Evolutionary conservation across 192 early-diverging fungal species (phyloP), one percentile per base, ranked within the genome.

Genomic region (Coemansia sp.): DNA sequence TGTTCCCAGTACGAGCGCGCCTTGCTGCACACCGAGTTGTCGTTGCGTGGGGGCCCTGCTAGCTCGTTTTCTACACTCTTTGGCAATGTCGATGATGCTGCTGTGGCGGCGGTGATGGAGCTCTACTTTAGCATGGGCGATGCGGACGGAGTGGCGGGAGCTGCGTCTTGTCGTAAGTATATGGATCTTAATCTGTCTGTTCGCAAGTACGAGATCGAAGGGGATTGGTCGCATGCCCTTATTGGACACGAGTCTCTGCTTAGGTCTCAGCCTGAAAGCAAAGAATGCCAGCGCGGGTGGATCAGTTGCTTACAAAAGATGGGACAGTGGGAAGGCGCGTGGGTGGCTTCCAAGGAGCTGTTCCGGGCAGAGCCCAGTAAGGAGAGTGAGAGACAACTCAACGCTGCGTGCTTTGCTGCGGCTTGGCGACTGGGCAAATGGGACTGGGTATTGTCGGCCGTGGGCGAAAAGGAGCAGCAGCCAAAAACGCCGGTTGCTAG

Each of bases 271-370:
- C 75, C 80, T 0, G 64, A 69, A 2, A 74, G 55, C 58, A 63
- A 67, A 36, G 63, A 66, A 36, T 67, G 42, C 45, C 76, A 75
- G 42, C 65, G 40, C 33, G 72, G 76, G 38, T 83, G 80, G 80
- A 67, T 78, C 28, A 43, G 62, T 34, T 78, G 80, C 43, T 34
- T 83, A 66, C 80, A 77, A 56, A 74, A 67, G 62, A 83, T 83
- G 80, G 80, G 80, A 5, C 74, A 83, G 58, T 78, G 74, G 76
- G 80, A 78, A 46, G 72, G 75, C 48, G 71, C 80, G 21, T 83
- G 80, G 80, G 48, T 76, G 24, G 73, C 80, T 5, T 70, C 75
- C 10, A 65, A 62, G 55, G 76, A 77, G 40, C 58, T 83, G 50
- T 66, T 43, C 9, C 59, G 31, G 6, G 4, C 10, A 9, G 26